Percentiles rank a stretch among this genome's conserved stretches.
These are phyloP conservation scores for Beauveria caledonica DNA, from an alignment of 2,329 filamentous ascomycete species.

Conservation along the genomic window DNA sequence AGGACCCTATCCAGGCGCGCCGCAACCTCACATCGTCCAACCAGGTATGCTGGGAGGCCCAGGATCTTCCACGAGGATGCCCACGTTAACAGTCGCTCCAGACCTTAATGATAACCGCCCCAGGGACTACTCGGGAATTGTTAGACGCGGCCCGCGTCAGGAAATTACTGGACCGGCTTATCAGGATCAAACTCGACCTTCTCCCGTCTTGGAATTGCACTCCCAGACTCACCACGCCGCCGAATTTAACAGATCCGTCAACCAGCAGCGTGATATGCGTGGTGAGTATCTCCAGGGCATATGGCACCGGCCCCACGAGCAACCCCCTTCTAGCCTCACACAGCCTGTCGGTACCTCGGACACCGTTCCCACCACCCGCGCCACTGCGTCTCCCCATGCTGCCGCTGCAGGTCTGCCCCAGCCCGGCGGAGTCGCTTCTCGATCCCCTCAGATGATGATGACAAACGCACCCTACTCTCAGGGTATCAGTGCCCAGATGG, in stretches of 20 bases:
- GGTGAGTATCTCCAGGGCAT: slow-evolving; percentile 71
- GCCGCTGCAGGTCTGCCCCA: slow-evolving; percentile 46
- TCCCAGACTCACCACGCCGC: slow-evolving; percentile 82
- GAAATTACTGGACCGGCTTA: slow-evolving; percentile 84
- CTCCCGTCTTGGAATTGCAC: slow-evolving; percentile 68
- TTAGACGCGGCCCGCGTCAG: slow-evolving; percentile 72
- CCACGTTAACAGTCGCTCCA: slow-evolving; percentile 75
- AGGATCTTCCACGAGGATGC: slow-evolving; percentile 62
- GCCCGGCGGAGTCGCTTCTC: slow-evolving; percentile 49
- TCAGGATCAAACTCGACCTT: slow-evolving; percentile 74
- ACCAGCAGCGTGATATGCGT: slow-evolving; percentile 70
- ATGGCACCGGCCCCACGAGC: slow-evolving; percentile 78
- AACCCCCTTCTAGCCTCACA: slow-evolving; percentile 44
- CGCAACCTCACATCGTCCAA: slow-evolving; percentile 62
- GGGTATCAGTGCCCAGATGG: slow-evolving; percentile 60
- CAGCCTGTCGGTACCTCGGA: slow-evolving; percentile 33
- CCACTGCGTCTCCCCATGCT: slow-evolving; percentile 51
- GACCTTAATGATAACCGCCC: slow-evolving; percentile 69
- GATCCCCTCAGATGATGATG: slow-evolving; percentile 61
- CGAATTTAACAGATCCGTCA: slow-evolving; percentile 82
- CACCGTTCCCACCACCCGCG: slow-evolving; percentile 40
- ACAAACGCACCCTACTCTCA: slow-evolving; percentile 59
- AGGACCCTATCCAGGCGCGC: slow-evolving; percentile 55
- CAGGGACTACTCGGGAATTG: slow-evolving; percentile 73
- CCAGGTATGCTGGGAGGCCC: slow-evolving; percentile 61